A percentile compares a stretch with the other conserved stretches of the same genome.
These are phyloP conservation scores for Candida nitratophila DNA, from an alignment of 805 yeast genomes.

Conservation along the genomic window DNA sequence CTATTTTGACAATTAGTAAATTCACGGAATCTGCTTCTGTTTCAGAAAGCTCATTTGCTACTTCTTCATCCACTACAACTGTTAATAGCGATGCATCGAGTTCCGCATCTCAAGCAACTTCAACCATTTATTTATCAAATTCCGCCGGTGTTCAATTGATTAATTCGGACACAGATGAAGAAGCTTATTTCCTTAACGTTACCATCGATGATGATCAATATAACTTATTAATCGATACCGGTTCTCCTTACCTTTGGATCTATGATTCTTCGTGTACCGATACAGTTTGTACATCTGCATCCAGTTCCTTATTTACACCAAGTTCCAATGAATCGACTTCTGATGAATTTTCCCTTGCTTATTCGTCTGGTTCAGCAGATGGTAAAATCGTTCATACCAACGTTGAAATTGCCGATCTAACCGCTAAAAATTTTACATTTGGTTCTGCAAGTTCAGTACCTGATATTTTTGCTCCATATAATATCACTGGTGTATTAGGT, in stretches of 20 bases:
- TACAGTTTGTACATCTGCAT: slow-evolving; percentile 31
- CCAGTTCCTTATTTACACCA: slow-evolving; percentile 21
- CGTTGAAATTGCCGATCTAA: slow-evolving; percentile 28
- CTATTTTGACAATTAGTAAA: not conserved
- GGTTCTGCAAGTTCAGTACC: slow-evolving; percentile 53
- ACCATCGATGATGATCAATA: slow-evolving; percentile 34
- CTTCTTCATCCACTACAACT: not conserved
- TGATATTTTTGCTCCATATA: slow-evolving; percentile 41
- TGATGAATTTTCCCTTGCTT: slow-evolving; percentile 39
- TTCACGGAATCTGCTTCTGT: not conserved
- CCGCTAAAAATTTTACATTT: slow-evolving; percentile 34
- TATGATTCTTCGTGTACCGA: slow-evolving; percentile 45
- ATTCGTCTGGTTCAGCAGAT: slow-evolving; percentile 46
- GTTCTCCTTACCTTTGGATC: slow-evolving; percentile 59
- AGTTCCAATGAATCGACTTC: slow-evolving; percentile 12
- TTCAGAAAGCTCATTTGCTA: no score
- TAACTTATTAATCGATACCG: slow-evolving; percentile 56
- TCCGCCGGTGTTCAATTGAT: slow-evolving; percentile 20
- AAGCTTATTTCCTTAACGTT: slow-evolving; percentile 33
- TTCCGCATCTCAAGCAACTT: not conserved
- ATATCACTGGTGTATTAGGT: slow-evolving; percentile 56
- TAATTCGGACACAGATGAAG: slow-evolving; percentile 17
- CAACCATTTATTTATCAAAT: slow-evolving; percentile 2
- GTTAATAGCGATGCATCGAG: not conserved
- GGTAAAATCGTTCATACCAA: slow-evolving; percentile 40